These are phyloP conservation scores for Candida incommunis DNA, from an alignment of 805 yeast species.

Conservation along the genomic window DNA sequence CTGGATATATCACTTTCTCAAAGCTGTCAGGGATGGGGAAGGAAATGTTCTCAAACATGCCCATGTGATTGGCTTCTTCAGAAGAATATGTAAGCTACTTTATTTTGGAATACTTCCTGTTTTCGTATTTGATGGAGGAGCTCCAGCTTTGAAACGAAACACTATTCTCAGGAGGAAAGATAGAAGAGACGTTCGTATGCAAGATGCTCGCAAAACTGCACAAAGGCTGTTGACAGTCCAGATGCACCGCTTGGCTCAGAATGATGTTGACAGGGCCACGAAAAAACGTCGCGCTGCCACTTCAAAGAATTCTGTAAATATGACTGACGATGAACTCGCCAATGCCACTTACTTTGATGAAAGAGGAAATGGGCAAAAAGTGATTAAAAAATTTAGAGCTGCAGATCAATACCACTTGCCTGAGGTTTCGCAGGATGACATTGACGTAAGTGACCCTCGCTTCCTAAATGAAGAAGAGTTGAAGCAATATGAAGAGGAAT, in stretches of 20 bases:
- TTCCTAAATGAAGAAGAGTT: slow-evolving; percentile 62
- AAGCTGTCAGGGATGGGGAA: slow-evolving; percentile 79
- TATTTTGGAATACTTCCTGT: slow-evolving; percentile 81
- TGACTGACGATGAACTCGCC: slow-evolving; percentile 9
- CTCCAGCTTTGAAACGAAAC: slow-evolving; percentile 65
- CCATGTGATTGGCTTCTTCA: slow-evolving; percentile 89
- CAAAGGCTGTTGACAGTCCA: slow-evolving; percentile 68
- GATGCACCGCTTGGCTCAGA: slow-evolving; percentile 43
- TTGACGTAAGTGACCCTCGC: slow-evolving; percentile 50
- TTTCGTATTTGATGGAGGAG: slow-evolving; percentile 93
- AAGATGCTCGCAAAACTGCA: slow-evolving; percentile 61
- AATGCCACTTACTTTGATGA: slow-evolving; percentile 22
- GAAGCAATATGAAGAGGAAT: slow-evolving; percentile 40
- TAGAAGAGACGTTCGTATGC: slow-evolving; percentile 59
- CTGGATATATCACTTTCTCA: slow-evolving; percentile 94
- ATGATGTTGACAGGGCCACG: neutral
- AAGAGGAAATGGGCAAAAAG: slow-evolving; percentile 2
- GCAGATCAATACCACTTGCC: slow-evolving; percentile 86
- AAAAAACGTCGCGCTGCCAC: neutral
- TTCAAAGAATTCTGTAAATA: neutral
- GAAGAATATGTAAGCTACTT: slow-evolving; percentile 80
- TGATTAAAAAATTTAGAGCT: slow-evolving; percentile 26
- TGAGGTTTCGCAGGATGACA: slow-evolving; percentile 29
- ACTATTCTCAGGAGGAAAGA: slow-evolving; percentile 66
- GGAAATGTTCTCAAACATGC: slow-evolving; percentile 69